Evolutionary conservation across 148 eudicot species (phyloP), one percentile per base, ranked within the genome.

Genomic region (Rhododendron vialii): DNA sequence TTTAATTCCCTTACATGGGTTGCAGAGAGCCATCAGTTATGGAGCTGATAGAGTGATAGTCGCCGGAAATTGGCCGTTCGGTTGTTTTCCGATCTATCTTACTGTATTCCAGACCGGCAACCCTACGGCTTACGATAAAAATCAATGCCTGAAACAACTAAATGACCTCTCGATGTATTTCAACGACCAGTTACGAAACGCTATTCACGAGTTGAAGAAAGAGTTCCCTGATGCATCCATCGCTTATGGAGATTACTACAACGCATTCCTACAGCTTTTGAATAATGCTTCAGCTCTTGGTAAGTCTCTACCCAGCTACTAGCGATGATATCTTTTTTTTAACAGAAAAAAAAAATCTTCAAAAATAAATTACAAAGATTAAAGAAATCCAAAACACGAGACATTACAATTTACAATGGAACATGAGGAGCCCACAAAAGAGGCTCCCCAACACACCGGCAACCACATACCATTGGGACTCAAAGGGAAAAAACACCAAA

Each of bases 31-130:
- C 30, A 77, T 90, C n/a, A 41, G 43, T 6, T 36, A 50, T 45
- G 89, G 89, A 28, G 92, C 82, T 18, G 36, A 38, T 55, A 77
- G 86, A 61, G 79, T 90, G 30, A 81, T 88, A 28, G 88, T 88
- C 20, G 84, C 87, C 7, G 90, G 90, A 13, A 83, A 18, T 28
- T 89, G 89, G 30, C 84, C 87, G 36, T 14, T 89, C 33, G 90
- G 87, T 17, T 85, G 86, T 22, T 84, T 87, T 15, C 91, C 92
- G 3, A 76, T 83, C 30, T 82, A 65, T 71, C 53, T 87, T 14
- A 74, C 89, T 63, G 81, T 71, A 53, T 59, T 78, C 26, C 76
- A 12, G 81, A 80, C 80, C 61, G 63, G 63, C 11, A 10, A 50
- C 51, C 18, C 85, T 14, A 24, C 59, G n/a, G 47, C 69, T 7